Evolutionary conservation across 2,329 filamentous ascomycete genomes (phyloP), one percentile per base, ranked within the genome.

Genomic region (Ceratocystis harringtonii): DNA sequence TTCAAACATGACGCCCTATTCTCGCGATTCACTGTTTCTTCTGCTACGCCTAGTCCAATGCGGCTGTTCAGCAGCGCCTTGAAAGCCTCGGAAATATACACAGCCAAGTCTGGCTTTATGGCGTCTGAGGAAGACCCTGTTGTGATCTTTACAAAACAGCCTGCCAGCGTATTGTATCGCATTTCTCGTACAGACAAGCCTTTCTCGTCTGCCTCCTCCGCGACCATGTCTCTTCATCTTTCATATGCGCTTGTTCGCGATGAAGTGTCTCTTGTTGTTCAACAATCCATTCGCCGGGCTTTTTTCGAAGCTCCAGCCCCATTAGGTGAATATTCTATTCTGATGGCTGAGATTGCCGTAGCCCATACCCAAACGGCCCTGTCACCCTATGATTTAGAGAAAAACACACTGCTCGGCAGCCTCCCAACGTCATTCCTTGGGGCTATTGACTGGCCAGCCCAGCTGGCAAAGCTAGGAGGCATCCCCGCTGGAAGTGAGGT

Each of bases 11-110:
- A 85, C 6, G 81, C 84, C 0, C 79, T 97, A 0, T 94, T 94
- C 72, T 96, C 92, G 0, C 87, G 87, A 8, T 99, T 99, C 73
- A 95, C 89, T 15, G 87, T 99, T 63, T 91, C 90, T 12, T 91
- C 92, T 0, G 87, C 90, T 0, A 89, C 81, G 65, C 74, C 82
- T 28, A 85, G 87, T 36, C 94, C 94, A 0, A 74, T 97, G 8
- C 82, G 88, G 3, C 77, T 99, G 5, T 79, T 88, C 58, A 82
- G 82, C 64, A 89, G 89, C 69, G 80, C 84, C 63, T 81, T 99
- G 0, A 75, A 87, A 12, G 83, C 82, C 4, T 92, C 89, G 0
- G 83, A 87, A 1, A 75, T 85, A 0, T 92, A 89, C 68, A 79
- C 83, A 15, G 82, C 88, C 0, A 76, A 82, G 19, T 86, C 84